These are phyloP conservation scores for Rhynchospora tenuis DNA, from an alignment of 176 grass and related monocot genomes.

Conservation along the genomic window DNA sequence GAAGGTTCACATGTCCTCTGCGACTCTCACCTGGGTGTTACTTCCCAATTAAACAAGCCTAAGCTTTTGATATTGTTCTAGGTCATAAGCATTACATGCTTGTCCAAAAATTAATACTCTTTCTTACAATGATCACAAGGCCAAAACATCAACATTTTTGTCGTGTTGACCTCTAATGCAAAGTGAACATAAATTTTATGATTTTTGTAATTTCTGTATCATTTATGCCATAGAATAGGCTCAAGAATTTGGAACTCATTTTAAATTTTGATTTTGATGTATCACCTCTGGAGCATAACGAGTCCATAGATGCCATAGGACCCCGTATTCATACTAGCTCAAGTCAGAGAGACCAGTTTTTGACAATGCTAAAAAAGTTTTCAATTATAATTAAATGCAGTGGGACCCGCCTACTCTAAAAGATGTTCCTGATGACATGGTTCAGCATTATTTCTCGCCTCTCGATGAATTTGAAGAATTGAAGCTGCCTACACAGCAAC, in stretches of 20 bases:
- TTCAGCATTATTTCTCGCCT: constrained; percentile 67
- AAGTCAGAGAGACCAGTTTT: background rate
- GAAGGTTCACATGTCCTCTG: background rate
- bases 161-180: background rate
- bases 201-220: background rate
- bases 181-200: background rate
- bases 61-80: background rate
- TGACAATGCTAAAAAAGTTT: constrained; percentile 4
- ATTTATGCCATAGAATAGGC: background rate
- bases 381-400: constrained; percentile 35
- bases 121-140: background rate
- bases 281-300: background rate
- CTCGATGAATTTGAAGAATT: constrained; percentile 76
- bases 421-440: constrained; percentile 73
- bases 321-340: background rate
- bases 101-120: background rate
- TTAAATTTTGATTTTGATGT: background rate
- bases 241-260: background rate
- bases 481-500: constrained; percentile 62
- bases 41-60: no score
- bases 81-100: background rate
- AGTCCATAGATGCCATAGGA: background rate
- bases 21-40: no score
- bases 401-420: constrained; percentile 90
- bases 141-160: background rate